Evolutionary conservation across 164 flowering plant species (phyloP), one percentile per base, ranked within the genome.

Genomic region (Malania oleifera): DNA sequence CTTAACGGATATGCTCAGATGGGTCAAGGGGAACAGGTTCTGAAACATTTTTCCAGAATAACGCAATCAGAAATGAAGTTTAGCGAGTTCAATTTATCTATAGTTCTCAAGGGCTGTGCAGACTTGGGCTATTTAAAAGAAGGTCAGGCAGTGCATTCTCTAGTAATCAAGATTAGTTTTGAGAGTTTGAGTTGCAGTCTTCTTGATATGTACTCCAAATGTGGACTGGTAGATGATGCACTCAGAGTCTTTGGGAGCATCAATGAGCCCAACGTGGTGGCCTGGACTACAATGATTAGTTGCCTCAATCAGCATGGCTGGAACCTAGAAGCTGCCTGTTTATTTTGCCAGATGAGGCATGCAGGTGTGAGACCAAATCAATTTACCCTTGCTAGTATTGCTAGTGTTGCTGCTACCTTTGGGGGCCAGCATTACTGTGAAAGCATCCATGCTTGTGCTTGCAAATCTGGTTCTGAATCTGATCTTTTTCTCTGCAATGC

Each of bases 191-290:
- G 72, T 27, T 76, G 79, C 66, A 52, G 75, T 52, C 77, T 84
- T 39, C 52, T 80, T 60, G 77, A 80, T 64, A 73, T 84, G 85
- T 82, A 82, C 59, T 76, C 80, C 25, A 80, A 78, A 62, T 80
- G 80, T 61, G 80, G 77, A 20, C 43, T 72, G 59, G 69, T 64
- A 25, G 68, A 68, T 50, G 79, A 75, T 59, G 80, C 83, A 15
- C 56, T 70, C 22, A 75, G 75, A 65, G 69, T 75, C 14, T 82
- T 77, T 52, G 25, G 8, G 59, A 64, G 65, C 44, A 72, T 76
- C 7, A 47, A 64, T 46, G 62, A 73, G 66, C 82, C 80, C 8
- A 79, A 82, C 55, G 57, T 70, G 52, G 84, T 82, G 54, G 51
- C 82, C 11, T 80, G 82, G 82, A 79, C 69, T 62, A 57, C 76